Conservation (phyloP, 768 basidiomycete genomes). For the Rhizopogon vulgaris region DNA sequence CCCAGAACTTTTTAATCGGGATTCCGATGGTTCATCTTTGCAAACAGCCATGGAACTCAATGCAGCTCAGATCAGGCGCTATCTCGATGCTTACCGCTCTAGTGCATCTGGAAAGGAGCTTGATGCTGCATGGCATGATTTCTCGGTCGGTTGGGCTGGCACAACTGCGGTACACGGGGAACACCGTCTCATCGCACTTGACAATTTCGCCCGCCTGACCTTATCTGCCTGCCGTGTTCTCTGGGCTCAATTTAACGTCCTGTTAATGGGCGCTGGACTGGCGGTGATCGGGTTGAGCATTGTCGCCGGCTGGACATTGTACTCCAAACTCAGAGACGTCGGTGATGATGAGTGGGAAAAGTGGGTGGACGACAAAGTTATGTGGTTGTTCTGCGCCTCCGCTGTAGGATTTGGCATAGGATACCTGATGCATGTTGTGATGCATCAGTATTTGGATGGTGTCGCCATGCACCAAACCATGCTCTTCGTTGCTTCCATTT, state of each 20-base stretch:
- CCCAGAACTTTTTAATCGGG: conserved; percentile 81
- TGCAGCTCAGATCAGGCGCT: conserved; percentile 65
- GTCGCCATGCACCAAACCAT: conserved; percentile 45
- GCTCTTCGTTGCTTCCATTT: conserved; percentile 43
- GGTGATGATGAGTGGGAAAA: conserved; percentile 33
- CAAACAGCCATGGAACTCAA: conserved; percentile 64
- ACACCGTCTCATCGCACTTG: conserved; percentile 9
- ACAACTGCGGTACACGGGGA: conserved; percentile 20
- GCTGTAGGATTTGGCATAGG: conserved; percentile 31
- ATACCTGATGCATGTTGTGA: conserved; percentile 26
- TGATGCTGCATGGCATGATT: conserved; percentile 50
- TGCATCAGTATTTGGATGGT: conserved; percentile 34
- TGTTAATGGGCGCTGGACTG: conserved; percentile 72
- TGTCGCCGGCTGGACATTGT: conserved; percentile 50
- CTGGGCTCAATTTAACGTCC: conserved; percentile 92
- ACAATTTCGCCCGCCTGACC: conserved; percentile 29
- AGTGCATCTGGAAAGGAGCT: conserved; percentile 71
- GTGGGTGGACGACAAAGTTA: conserved; percentile 32
- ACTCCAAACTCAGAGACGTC: conserved; percentile 37
- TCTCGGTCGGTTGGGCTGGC: conserved; percentile 43
- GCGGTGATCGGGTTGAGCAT: conserved; percentile 50
- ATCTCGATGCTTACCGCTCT: conserved; percentile 70
- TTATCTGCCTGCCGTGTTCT: conserved; percentile 66
- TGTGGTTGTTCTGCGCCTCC: conserved; percentile 27
- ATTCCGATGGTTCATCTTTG: conserved; percentile 33